phyloP scores from a whole-genome alignment of 75 land plant species.

The Isoetes taiwanensis region DNA sequence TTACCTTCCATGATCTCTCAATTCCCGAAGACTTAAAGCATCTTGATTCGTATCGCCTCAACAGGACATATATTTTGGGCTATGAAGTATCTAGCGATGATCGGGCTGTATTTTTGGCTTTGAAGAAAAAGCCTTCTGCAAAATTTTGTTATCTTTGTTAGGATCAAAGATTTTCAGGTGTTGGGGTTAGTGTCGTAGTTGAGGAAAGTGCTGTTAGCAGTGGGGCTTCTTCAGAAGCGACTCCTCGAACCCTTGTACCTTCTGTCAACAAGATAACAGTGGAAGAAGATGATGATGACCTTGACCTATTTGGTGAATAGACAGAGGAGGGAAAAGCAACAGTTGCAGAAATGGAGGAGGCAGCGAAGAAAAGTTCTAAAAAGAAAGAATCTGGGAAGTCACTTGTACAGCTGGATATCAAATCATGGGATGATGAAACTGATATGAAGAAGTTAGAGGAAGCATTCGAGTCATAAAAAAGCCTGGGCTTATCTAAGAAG shows the following conservation, averaged over 20 bases:
- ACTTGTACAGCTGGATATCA: slow-evolving; percentile 78
- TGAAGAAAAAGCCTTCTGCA: slow-evolving; percentile 27
- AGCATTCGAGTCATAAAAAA: slow-evolving; percentile 56
- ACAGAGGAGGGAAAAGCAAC: slow-evolving; percentile 96
- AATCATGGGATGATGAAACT: slow-evolving; percentile 99
- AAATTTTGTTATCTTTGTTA: slow-evolving; percentile 40
- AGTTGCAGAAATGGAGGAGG: slow-evolving; percentile 70
- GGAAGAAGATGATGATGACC: slow-evolving; percentile 76
- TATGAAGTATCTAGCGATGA: slow-evolving; percentile 63
- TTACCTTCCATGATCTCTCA: slow-evolving; percentile 59
- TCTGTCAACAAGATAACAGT: slow-evolving; percentile 2
- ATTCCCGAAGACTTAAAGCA: slow-evolving; percentile 42
- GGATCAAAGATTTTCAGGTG: slow-evolving; percentile 16
- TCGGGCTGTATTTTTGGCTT: slow-evolving; percentile 52
- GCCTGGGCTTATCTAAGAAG: slow-evolving; percentile 85
- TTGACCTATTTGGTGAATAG: slow-evolving; percentile 94
- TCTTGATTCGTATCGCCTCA: slow-evolving; percentile 51
- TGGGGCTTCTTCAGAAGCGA: too few relatives aligned
- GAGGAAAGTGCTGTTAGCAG: too few relatives aligned
- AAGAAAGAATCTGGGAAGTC: slow-evolving; percentile 94
- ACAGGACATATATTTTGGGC: slow-evolving; percentile 54
- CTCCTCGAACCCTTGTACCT: slow-evolving; percentile 5
- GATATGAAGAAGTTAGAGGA: slow-evolving; percentile 93
- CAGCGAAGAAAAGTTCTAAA: slow-evolving; percentile 47
- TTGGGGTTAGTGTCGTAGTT: neutral